phyloP scores from a whole-genome alignment of 192 early-diverging fungal genomes.

The Backusella tuberculispora region DNA sequence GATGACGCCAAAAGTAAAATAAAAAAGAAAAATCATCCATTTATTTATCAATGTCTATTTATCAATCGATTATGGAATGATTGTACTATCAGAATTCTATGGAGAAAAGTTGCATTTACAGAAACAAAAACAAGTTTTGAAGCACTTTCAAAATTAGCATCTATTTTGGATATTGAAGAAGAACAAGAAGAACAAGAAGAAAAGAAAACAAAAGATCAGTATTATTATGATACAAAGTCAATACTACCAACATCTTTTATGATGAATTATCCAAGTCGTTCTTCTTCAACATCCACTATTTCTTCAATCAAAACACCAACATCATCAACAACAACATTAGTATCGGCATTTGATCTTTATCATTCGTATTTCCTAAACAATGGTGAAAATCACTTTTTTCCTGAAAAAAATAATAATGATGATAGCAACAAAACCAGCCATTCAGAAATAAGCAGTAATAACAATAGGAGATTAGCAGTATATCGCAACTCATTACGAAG shows the following conservation, averaged over 20 bases:
- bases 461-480: not conserved
- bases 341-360: too few species aligned
- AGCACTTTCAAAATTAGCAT: conserved; percentile 24
- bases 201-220: too few species aligned
- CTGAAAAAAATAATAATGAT: not conserved
- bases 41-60: conserved; percentile 26
- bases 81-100: conserved; percentile 28
- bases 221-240: not conserved
- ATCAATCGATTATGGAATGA: conserved; percentile 41
- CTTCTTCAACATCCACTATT: conserved; percentile 18
- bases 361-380: too few species aligned
- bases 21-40: not conserved
- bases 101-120: conserved; percentile 39
- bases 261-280: conserved; percentile 1
- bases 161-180: not conserved
- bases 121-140: conserved; percentile 24
- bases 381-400: not conserved
- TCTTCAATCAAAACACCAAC: not conserved
- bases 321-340: too few species aligned
- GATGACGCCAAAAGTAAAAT: not conserved
- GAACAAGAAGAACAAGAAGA: too few species aligned
- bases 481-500: not conserved
- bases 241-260: not conserved
- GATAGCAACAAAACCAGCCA: not conserved
- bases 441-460: too few species aligned